phyloP scores from a whole-genome alignment of 495 filamentous ascomycete genomes.

The Neurospora sp. region DNA sequence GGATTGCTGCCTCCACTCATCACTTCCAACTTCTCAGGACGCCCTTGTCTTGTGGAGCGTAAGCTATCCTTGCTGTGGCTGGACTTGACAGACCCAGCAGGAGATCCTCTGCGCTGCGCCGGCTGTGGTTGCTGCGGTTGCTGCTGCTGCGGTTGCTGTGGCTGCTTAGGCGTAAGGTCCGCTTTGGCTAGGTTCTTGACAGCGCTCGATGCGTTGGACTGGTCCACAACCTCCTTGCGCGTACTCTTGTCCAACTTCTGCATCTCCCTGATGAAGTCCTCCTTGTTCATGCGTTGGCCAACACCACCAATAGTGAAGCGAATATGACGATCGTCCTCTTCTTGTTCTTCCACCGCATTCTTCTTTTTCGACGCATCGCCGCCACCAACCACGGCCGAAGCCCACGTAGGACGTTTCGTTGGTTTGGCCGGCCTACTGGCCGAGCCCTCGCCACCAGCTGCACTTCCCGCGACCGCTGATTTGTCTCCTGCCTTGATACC shows the following conservation, averaged over 20 bases:
- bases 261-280: conserved; percentile 82
- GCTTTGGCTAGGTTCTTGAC: conserved; percentile 49
- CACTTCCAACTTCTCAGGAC: conserved; percentile 2
- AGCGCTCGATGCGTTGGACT: conserved; percentile 50
- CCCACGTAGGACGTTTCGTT: conserved; percentile 13
- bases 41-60: conserved; percentile 1
- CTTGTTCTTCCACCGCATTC: conserved; percentile 41
- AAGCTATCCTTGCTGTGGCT: not conserved
- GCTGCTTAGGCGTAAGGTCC: conserved; percentile 16
- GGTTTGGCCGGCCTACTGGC: not conserved
- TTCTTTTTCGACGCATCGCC: conserved; percentile 31
- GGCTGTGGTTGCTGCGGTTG: not conserved
- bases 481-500: conserved; percentile 32
- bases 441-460: conserved; percentile 4
- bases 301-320: conserved; percentile 76
- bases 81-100: not conserved
- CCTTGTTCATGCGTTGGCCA: conserved; percentile 73
- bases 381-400: conserved; percentile 45
- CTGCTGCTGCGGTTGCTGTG: conserved; percentile 8
- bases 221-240: conserved; percentile 58
- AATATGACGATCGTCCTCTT: conserved; percentile 64
- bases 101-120: not conserved
- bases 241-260: conserved; percentile 68
- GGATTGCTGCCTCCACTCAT: conserved; percentile 13
- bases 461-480: conserved; percentile 8